Conservation (phyloP, 805 yeast species). For the Nakazawaea anatomiae region DNA sequence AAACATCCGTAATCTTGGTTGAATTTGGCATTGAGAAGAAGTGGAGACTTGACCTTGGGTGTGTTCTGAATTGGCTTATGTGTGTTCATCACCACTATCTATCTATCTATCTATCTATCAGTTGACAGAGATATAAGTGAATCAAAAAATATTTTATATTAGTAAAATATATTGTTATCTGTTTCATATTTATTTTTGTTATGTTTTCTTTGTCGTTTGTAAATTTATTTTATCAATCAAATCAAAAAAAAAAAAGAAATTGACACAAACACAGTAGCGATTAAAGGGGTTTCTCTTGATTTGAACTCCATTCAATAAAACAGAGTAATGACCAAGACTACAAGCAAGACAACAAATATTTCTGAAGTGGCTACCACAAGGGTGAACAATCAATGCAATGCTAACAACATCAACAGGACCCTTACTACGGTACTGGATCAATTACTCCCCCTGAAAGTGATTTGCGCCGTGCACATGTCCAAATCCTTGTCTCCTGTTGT, state of each 20-base stretch:
- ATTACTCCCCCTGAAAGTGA: background rate
- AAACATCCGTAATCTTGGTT: constrained; percentile 92
- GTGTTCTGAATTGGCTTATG: constrained; percentile 21
- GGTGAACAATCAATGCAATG: background rate
- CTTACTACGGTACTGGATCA: background rate
- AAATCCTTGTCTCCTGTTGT: constrained; percentile 20
- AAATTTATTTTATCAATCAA: too few species aligned
- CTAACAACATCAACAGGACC: background rate
- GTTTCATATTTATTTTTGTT: too few species aligned
- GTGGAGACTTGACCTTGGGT: constrained; percentile 20
- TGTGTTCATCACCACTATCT: constrained; percentile 22
- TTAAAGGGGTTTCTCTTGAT: too few species aligned
- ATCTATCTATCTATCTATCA: background rate
- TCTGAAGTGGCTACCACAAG: too few species aligned
- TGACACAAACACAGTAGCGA: too few species aligned
- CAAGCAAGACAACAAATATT: background rate
- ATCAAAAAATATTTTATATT: too few species aligned
- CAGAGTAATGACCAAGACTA: background rate
- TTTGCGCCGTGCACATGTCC: constrained; percentile 20
- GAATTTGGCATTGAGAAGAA: constrained; percentile 56
- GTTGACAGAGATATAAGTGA: too few species aligned
- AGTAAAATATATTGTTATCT: too few species aligned
- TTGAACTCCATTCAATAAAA: too few species aligned
- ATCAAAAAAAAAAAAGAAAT: too few species aligned
- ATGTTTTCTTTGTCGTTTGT: background rate